Conservation (phyloP, 2,329 filamentous ascomycete species). For the Aspergillus ochraceus region DNA sequence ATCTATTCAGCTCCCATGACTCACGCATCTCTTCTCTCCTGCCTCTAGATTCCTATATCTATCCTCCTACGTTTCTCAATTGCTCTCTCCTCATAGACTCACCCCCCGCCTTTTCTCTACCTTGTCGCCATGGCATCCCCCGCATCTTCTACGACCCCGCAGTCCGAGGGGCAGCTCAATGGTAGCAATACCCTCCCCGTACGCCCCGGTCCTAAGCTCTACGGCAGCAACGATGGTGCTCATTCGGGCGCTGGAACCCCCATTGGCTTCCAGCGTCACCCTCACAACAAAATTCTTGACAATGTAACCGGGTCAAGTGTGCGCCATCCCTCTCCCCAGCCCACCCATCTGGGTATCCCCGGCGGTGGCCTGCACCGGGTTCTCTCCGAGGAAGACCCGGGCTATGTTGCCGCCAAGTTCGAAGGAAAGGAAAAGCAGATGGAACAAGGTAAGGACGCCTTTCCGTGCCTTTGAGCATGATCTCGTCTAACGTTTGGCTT, state of each 20-base stretch:
- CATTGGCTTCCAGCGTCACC: constrained; percentile 43
- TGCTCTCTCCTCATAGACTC: background rate
- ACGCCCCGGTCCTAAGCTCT: constrained; percentile 33
- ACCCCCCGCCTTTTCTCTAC: background rate
- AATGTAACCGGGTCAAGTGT: constrained; percentile 53
- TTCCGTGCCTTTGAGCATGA: constrained; percentile 1
- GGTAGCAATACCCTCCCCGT: constrained; percentile 27
- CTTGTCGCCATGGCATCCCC: constrained; percentile 31
- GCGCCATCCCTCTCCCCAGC: constrained; percentile 80
- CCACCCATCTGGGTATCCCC: constrained; percentile 78
- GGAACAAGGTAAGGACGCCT: constrained; percentile 63
- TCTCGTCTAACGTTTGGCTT: background rate
- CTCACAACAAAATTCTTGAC: constrained; percentile 60
- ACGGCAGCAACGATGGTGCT: constrained; percentile 32
- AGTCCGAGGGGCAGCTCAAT: constrained; percentile 27
- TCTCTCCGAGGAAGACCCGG: constrained; percentile 83
- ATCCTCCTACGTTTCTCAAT: background rate
- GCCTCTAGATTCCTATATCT: background rate
- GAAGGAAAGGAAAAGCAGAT: constrained; percentile 91
- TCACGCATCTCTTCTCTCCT: background rate
- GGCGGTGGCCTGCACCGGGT: constrained; percentile 63
- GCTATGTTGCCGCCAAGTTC: constrained; percentile 93
- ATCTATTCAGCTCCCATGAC: background rate
- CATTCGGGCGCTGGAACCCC: constrained; percentile 41
- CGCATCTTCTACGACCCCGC: constrained; percentile 25